These are phyloP conservation scores for Melastoma candidum DNA, from an alignment of 441 rosid species.

Conservation along the genomic window DNA sequence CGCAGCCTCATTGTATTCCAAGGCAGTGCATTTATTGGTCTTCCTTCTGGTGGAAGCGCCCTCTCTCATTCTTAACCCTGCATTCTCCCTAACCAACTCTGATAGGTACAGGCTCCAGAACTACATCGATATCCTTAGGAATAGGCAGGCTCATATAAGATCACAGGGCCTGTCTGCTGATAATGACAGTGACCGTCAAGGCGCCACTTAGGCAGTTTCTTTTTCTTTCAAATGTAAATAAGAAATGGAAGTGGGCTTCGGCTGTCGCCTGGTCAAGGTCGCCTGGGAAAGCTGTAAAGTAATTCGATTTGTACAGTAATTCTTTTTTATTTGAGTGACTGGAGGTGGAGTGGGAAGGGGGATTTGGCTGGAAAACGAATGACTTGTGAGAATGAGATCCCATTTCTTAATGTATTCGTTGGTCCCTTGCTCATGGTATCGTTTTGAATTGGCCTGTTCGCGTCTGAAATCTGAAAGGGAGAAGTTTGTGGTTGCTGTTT, in stretches of 20 bases:
- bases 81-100: constrained; percentile 80
- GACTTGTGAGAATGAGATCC: too few species aligned
- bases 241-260: not conserved
- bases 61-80: constrained; percentile 77
- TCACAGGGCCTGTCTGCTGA: constrained; percentile 49
- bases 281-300: constrained; percentile 19
- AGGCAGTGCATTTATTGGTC: constrained; percentile 56
- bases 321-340: constrained; percentile 27
- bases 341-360: constrained; percentile 3
- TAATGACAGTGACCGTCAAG: constrained; percentile 38
- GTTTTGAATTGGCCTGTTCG: too few species aligned
- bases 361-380: constrained; percentile 3
- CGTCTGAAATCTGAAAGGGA: too few species aligned
- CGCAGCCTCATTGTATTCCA: constrained; percentile 54
- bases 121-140: constrained; percentile 60
- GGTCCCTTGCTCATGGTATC: too few species aligned
- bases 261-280: constrained; percentile 4
- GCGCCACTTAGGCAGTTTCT: constrained; percentile 8
- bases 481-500: too few species aligned
- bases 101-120: constrained; percentile 54
- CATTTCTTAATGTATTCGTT: too few species aligned
- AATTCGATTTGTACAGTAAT: constrained; percentile 57
- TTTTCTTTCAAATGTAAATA: not conserved
- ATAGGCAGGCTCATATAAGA: constrained; percentile 46
- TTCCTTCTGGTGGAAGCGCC: constrained; percentile 91